phyloP scores from a whole-genome alignment of 768 basidiomycete genomes.

The Suillus subluteus region DNA sequence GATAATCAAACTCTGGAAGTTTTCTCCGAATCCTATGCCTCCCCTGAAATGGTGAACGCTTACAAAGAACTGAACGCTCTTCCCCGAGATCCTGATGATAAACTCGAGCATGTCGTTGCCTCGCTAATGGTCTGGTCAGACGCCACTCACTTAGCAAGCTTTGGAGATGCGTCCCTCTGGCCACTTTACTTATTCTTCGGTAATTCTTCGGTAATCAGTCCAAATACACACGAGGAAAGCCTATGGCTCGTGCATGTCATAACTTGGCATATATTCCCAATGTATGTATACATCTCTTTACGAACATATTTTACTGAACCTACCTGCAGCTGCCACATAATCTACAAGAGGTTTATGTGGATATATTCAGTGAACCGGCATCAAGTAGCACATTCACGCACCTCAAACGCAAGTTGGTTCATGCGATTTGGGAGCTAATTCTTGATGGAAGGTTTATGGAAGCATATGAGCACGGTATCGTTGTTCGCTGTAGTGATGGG shows the following conservation, averaged over 20 bases:
- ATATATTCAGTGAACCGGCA: slow-evolving; percentile 5
- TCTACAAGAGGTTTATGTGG: slow-evolving; percentile 5
- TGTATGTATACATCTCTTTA: slow-evolving; percentile 7
- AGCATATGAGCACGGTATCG: slow-evolving; percentile 27
- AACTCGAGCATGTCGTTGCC: neutral
- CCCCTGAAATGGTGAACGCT: neutral
- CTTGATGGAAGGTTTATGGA: slow-evolving; percentile 27
- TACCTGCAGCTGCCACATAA: slow-evolving; percentile 9
- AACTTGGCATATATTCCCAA: neutral
- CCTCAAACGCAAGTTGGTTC: slow-evolving; percentile 23
- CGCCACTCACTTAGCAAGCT: neutral
- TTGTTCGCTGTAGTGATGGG: slow-evolving; percentile 22
- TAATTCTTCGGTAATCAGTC: too few relatives aligned
- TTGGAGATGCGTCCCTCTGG: neutral
- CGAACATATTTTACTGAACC: neutral
- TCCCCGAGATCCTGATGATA: neutral
- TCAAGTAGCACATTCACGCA: slow-evolving; percentile 13
- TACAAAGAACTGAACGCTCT: neutral
- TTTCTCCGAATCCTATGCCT: slow-evolving; percentile 13
- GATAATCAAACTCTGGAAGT: neutral
- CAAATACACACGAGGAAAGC: neutral
- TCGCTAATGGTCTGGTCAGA: neutral
- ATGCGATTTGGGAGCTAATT: slow-evolving; percentile 21
- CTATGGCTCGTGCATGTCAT: neutral
- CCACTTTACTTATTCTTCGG: neutral